These are phyloP conservation scores for Aspergillus bridgeri DNA, from an alignment of 495 filamentous ascomycete species.

Conservation along the genomic window DNA sequence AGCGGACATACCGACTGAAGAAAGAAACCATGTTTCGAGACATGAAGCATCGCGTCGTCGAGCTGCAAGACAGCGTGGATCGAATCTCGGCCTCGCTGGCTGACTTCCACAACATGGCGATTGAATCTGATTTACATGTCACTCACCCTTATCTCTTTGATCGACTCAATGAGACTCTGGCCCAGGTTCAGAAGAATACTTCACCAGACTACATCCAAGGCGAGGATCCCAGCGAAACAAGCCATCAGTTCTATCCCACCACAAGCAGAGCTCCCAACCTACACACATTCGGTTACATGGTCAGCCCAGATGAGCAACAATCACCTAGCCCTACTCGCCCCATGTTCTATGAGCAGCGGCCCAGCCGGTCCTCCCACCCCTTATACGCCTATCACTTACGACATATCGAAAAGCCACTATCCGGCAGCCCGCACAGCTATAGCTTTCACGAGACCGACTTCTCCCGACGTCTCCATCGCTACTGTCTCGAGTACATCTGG, in stretches of 20 bases:
- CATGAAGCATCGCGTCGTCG: conserved; percentile 64
- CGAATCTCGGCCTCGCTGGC: conserved; percentile 70
- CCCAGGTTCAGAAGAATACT: background rate
- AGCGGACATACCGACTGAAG: conserved; percentile 78
- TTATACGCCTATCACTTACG: background rate
- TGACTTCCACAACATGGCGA: conserved; percentile 56
- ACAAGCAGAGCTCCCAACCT: background rate
- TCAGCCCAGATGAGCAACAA: background rate
- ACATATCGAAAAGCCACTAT: conserved; percentile 7
- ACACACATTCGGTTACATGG: conserved; percentile 4
- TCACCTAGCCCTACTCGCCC: background rate
- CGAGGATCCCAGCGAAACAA: background rate
- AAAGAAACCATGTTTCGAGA: conserved; percentile 79
- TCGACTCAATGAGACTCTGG: conserved; percentile 21
- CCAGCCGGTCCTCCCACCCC: background rate
- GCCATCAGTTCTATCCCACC: background rate
- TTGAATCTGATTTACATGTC: conserved; percentile 43
- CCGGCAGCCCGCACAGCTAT: conserved; percentile 12
- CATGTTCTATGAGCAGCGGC: background rate
- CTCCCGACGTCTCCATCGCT: conserved; percentile 64
- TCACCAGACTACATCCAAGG: background rate
- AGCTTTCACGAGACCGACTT: conserved; percentile 59
- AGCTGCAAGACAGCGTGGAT: conserved; percentile 62
- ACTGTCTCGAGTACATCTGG: conserved; percentile 58
- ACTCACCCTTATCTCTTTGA: conserved; percentile 29